Percentiles rank a stretch among this genome's conserved stretches.
phyloP scores from a whole-genome alignment of 2,329 filamentous ascomycete species.

The Zymoseptoria crescenta region DNA sequence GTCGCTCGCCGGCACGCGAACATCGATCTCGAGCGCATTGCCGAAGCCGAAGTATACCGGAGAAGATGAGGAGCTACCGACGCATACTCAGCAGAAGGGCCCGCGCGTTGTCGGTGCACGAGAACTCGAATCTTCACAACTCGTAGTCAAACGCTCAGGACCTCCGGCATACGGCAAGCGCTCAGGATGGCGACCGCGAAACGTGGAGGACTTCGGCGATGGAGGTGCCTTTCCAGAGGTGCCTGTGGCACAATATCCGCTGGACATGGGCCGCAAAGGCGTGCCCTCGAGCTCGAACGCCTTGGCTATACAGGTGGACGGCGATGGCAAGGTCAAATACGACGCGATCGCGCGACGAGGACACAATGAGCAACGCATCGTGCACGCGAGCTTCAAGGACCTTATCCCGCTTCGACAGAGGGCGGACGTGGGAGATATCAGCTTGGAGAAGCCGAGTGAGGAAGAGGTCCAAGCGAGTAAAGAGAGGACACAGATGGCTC shows the following conservation, averaged over 20 bases:
- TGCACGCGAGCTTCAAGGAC: conserved; percentile 95
- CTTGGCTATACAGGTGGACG: conserved; percentile 84
- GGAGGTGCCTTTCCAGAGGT: conserved; percentile 95
- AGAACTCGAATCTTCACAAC: conserved; percentile 75
- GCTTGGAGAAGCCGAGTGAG: conserved; percentile 72
- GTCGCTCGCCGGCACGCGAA: conserved; percentile 16
- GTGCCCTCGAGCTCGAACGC: conserved; percentile 66
- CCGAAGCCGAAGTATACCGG: conserved; percentile 88
- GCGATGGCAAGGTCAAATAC: conserved; percentile 89
- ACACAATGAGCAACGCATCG: conserved; percentile 72
- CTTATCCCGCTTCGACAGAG: conserved; percentile 88
- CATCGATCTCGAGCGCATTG: conserved; percentile 67
- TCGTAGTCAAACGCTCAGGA: conserved; percentile 74
- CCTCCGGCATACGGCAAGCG: conserved; percentile 85
- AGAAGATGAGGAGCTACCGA: conserved; percentile 73
- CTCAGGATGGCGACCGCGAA: conserved; percentile 81
- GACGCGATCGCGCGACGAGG: conserved; percentile 88
- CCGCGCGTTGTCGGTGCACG: conserved; percentile 73
- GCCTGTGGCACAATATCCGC: conserved; percentile 85
- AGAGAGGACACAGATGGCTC: conserved; percentile 78
- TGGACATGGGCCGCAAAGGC: conserved; percentile 82
- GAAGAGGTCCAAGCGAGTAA: conserved; percentile 79
- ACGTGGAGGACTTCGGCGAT: conserved; percentile 87
- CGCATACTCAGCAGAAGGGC: conserved; percentile 65
- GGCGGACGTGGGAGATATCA: conserved; percentile 86